Conservation (phyloP, 2,329 filamentous ascomycete species). For the Lasiodiplodia sp. region DNA sequence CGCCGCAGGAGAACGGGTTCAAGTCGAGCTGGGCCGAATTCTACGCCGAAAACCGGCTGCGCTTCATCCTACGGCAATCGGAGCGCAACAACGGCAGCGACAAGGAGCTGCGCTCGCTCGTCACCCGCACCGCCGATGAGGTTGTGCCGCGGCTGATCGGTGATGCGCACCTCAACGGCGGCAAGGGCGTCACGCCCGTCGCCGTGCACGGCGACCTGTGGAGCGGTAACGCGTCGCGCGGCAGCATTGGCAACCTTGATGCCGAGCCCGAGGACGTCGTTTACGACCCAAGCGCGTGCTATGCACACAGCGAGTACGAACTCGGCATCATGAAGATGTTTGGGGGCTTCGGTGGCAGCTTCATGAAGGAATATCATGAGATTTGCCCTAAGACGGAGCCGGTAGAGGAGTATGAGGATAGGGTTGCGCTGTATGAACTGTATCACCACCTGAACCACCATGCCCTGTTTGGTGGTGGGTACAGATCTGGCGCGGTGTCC, state of each 20-base stretch:
- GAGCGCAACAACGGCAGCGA: conserved; percentile 70
- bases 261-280: conserved; percentile 74
- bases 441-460: conserved; percentile 93
- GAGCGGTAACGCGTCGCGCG: conserved; percentile 81
- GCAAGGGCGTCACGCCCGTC: conserved; percentile 72
- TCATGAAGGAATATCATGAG: conserved; percentile 79
- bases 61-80: conserved; percentile 67
- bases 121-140: conserved; percentile 67
- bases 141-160: conserved; percentile 82
- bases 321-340: conserved; percentile 97
- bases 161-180: conserved; percentile 67
- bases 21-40: conserved; percentile 82
- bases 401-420: conserved; percentile 81
- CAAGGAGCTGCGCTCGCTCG: conserved; percentile 64
- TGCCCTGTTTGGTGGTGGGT: conserved; percentile 82
- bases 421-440: conserved; percentile 82
- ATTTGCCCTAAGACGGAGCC: conserved; percentile 83
- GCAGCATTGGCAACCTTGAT: conserved; percentile 63
- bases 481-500: conserved; percentile 75
- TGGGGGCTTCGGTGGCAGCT: conserved; percentile 77
- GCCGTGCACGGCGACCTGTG: conserved; percentile 93
- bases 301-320: conserved; percentile 89
- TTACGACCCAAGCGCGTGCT: conserved; percentile 82
- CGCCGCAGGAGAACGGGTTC: conserved; percentile 80
- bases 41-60: conserved; percentile 78